A percentile compares a stretch with the other conserved stretches of the same genome.
These are phyloP conservation scores for Trametes sanguinea DNA, from an alignment of 768 basidiomycete genomes.

Conservation along the genomic window DNA sequence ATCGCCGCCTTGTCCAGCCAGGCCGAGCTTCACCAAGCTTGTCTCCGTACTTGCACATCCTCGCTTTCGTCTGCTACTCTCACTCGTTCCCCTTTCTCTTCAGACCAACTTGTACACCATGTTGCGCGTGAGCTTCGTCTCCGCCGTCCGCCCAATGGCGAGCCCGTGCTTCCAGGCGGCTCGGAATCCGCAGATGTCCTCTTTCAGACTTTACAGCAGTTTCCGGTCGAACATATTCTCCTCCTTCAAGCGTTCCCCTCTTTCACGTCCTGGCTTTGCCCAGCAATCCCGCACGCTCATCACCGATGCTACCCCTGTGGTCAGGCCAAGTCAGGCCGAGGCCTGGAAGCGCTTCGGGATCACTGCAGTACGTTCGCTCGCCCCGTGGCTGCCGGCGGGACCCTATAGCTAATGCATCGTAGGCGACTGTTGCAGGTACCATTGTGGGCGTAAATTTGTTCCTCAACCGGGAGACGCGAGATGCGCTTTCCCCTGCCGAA, in stretches of 20 bases:
- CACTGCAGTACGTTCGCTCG: conserved; percentile 48
- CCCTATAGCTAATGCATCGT: not conserved
- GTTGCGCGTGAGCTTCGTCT: conserved; percentile 31
- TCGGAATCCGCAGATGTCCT: conserved; percentile 22
- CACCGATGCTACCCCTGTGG: conserved; percentile 46
- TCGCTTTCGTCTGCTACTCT: not conserved
- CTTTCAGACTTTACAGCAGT: conserved; percentile 36
- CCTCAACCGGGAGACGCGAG: conserved; percentile 80
- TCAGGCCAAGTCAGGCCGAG: conserved; percentile 39
- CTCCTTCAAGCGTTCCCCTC: conserved; percentile 30
- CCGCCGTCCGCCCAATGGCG: conserved; percentile 26
- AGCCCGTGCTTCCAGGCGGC: conserved; percentile 24
- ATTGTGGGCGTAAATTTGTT: conserved; percentile 62
- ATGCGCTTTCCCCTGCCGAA: conserved; percentile 61
- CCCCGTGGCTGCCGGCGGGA: not conserved
- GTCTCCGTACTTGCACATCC: not conserved
- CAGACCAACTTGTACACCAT: conserved; percentile 15
- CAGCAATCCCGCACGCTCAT: conserved; percentile 48
- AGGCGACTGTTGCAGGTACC: conserved; percentile 75
- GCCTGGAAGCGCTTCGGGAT: conserved; percentile 53
- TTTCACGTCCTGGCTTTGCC: conserved; percentile 27
- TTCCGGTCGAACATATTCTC: conserved; percentile 35
- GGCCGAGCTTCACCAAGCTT: not conserved
- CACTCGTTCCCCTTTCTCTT: not conserved
- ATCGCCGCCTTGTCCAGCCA: not conserved